Evolutionary conservation across 2,329 filamentous ascomycete genomes (phyloP), one percentile per base, ranked within the genome.

Genomic region (Orbilia oligospora): DNA sequence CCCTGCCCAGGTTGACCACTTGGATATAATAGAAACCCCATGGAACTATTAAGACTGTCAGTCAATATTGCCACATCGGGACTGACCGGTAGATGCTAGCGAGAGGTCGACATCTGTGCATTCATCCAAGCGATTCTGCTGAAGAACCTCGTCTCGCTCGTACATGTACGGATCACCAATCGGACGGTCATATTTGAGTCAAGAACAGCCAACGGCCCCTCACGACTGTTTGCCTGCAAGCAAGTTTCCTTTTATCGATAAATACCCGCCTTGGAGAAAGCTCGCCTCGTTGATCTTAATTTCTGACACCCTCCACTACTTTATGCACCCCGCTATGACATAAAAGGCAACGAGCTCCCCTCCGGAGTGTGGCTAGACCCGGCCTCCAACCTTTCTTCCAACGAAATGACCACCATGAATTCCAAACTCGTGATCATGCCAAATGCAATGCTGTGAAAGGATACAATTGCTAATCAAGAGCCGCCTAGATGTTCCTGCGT

Each of bases 281-380:
- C 36, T 77, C 67, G 61, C 67, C 73, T 67, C 61, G 67, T 61
- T 44, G 55, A 67, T 66, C 66, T 71, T 64, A 72, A 66, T 71
- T 71, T 61, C 46, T 69, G 58, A 56, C 63, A 68, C 72, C 53
- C 72, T 38, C 65, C 51, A 22, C 10, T n/a, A 61, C 48, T 67
- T 61, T 61, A 70, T 77, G 67, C 67, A 71, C 68, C 66, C 63
- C 73, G 63, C 73, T 77, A 77, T 71, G 73, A 77, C 73, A 71
- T 71, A 77, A 77, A 77, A 41, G 67, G 73, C 61, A 77, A 71
- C 68, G 73, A 77, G 73, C 73, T 77, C 73, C 73, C 58, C 46
- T 72, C 58, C 51, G 63, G 41, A 5, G 61, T 30, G 20, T 55
- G 71, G 58, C 72, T 22, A 76, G 71, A 70, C 66, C 65, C n/a